phyloP scores from a whole-genome alignment of 495 filamentous ascomycete genomes.

The Penicillium atrosanguineum region DNA sequence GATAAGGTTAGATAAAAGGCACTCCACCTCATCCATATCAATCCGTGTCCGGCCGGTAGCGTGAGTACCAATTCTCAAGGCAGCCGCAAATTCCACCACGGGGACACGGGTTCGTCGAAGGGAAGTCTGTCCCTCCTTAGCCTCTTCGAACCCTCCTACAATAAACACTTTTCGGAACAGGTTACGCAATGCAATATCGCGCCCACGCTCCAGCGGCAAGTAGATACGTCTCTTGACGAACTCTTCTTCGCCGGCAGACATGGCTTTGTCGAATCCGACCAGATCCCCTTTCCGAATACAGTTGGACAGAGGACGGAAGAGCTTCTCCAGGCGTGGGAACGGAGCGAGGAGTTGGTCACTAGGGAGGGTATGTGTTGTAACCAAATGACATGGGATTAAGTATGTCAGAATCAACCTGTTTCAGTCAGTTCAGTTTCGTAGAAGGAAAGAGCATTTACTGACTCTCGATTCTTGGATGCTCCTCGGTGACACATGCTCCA shows the following conservation, averaged over 20 bases:
- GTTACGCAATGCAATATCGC: slow-evolving; percentile 88
- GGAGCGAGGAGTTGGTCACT: slow-evolving; percentile 63
- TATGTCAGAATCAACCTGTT: slow-evolving; percentile 88
- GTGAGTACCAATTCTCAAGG: slow-evolving; percentile 51
- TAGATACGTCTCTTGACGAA: slow-evolving; percentile 96
- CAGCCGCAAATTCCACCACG: slow-evolving; percentile 73
- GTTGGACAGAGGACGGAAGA: slow-evolving; percentile 72
- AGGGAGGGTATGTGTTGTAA: slow-evolving; percentile 83
- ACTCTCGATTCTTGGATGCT: slow-evolving; percentile 77
- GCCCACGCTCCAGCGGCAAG: slow-evolving; percentile 84
- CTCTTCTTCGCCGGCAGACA: slow-evolving; percentile 75
- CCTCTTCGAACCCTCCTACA: slow-evolving; percentile 70
- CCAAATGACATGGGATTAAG: slow-evolving; percentile 84
- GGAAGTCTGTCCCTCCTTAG: slow-evolving; percentile 60
- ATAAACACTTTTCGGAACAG: slow-evolving; percentile 87
- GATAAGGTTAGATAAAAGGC: slow-evolving; percentile 88
- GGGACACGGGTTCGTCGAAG: slow-evolving; percentile 75
- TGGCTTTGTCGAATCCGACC: slow-evolving; percentile 76
- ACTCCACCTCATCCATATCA: slow-evolving; percentile 93
- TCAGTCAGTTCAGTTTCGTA: slow-evolving; percentile 48
- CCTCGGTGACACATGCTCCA: slow-evolving; percentile 71
- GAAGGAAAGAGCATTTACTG: slow-evolving; percentile 27
- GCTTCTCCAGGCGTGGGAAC: slow-evolving; percentile 71
- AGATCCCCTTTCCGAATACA: slow-evolving; percentile 84
- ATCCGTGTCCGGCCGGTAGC: slow-evolving; percentile 59